phyloP scores from a whole-genome alignment of 2,329 filamentous ascomycete species.

The Blastomyces gilchristii region DNA sequence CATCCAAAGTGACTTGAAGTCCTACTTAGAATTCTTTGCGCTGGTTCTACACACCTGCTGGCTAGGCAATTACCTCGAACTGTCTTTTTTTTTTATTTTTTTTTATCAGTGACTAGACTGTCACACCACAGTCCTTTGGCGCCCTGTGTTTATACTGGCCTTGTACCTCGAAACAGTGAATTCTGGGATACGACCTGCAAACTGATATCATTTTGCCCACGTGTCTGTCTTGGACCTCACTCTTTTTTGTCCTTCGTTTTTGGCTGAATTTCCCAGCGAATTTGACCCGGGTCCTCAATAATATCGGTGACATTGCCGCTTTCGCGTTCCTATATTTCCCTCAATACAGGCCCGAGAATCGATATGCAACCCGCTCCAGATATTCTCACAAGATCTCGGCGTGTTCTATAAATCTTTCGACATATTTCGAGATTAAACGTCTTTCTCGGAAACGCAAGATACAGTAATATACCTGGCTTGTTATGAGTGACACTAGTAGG shows the following conservation, averaged over 20 bases:
- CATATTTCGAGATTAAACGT: neutral
- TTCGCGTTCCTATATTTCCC: neutral
- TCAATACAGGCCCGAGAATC: neutral
- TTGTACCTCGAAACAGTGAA: neutral
- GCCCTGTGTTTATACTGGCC: neutral
- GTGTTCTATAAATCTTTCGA: neutral
- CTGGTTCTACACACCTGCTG: neutral
- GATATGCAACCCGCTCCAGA: neutral
- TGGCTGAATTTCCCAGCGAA: neutral
- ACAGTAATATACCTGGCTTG: constrained; percentile 14
- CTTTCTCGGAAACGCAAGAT: neutral
- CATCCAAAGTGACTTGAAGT: constrained; percentile 2
- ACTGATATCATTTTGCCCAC: neutral
- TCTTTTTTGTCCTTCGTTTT: neutral
- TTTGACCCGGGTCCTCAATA: no score
- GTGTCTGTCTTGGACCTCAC: neutral
- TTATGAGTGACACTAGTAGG: constrained; percentile 19
- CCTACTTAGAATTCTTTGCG: neutral
- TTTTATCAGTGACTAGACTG: neutral
- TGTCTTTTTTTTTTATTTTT: neutral
- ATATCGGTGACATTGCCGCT: neutral
- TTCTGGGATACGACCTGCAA: neutral
- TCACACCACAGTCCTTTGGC: neutral
- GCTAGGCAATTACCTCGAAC: neutral
- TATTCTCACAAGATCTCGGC: neutral